Evolutionary conservation across 1,284 basidiomycete genomes (phyloP).

Genomic region (Coniophora puteana): DNA sequence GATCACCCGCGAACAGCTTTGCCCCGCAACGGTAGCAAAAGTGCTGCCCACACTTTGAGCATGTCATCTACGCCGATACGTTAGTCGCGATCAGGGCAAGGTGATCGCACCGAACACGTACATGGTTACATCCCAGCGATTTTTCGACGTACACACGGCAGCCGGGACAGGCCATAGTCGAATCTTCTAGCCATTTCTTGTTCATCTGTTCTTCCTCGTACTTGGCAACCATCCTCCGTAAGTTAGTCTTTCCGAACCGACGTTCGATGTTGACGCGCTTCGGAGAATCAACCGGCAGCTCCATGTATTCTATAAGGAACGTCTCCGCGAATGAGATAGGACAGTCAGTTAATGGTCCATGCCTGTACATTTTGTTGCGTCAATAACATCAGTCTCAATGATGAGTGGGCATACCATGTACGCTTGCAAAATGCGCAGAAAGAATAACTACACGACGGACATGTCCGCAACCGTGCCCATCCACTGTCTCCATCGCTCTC

Average conservation of each 20-base stretch:
- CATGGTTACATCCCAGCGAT: conserved; percentile 72
- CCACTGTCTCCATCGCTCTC: conserved; percentile 47
- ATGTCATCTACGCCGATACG: conserved; percentile 57
- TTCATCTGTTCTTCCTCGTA: conserved; percentile 69
- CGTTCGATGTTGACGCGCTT: conserved; percentile 50
- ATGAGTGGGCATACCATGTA: conserved; percentile 53
- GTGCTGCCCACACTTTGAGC: conserved; percentile 61
- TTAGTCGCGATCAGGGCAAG: conserved; percentile 5
- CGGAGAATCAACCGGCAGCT: conserved; percentile 43
- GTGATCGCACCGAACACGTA: conserved; percentile 32
- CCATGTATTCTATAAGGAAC: conserved; percentile 61
- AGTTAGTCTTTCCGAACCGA: conserved; percentile 55
- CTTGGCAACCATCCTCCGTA: conserved; percentile 51
- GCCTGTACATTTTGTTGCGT: conserved; percentile 46
- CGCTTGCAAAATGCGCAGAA: conserved; percentile 74
- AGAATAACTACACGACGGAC: conserved; percentile 59
- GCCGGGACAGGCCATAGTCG: conserved; percentile 67
- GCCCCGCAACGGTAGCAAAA: conserved; percentile 77
- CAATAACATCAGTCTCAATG: neutral
- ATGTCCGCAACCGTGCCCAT: conserved; percentile 68
- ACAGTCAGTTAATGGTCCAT: conserved; percentile 68
- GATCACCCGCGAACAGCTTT: conserved; percentile 45
- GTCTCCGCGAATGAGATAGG: conserved; percentile 57
- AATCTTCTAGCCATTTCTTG: conserved; percentile 56
- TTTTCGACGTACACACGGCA: conserved; percentile 74